A percentile compares a stretch with the other conserved stretches of the same genome.
These are phyloP conservation scores for Exobasidium cylindrosporum DNA, from an alignment of 1,284 basidiomycete genomes.

Conservation along the genomic window DNA sequence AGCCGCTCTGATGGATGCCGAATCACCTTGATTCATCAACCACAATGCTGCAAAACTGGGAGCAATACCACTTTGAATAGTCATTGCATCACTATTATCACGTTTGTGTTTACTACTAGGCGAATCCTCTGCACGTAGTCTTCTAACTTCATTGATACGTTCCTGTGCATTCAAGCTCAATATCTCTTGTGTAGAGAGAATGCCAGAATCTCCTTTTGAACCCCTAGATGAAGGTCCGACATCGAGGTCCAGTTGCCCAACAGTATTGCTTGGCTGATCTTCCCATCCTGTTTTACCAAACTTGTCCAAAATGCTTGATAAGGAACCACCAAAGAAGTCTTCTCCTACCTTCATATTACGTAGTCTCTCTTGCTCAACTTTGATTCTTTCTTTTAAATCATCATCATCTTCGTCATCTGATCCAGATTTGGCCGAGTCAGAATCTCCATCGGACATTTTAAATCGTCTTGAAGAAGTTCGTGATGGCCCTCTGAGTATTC, in stretches of 20 bases:
- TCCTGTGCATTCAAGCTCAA: slow-evolving; percentile 26
- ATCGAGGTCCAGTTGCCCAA: slow-evolving; percentile 24
- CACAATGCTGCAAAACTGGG: slow-evolving; percentile 45
- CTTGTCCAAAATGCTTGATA: slow-evolving; percentile 33
- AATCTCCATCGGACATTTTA: slow-evolving; percentile 25
- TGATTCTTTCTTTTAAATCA: slow-evolving; percentile 32
- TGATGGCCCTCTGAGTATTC: slow-evolving; percentile 21
- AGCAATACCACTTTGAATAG: slow-evolving; percentile 31
- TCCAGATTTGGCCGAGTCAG: slow-evolving; percentile 25
- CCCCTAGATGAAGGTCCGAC: not conserved
- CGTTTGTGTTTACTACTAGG: slow-evolving; percentile 11
- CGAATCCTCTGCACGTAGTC: slow-evolving; percentile 28
- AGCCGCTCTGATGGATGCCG: slow-evolving; percentile 12
- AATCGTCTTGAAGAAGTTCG: slow-evolving; percentile 15
- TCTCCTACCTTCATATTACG: slow-evolving; percentile 48
- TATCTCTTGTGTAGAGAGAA: slow-evolving; percentile 10
- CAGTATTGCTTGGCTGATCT: slow-evolving; percentile 19
- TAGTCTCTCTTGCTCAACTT: slow-evolving; percentile 45
- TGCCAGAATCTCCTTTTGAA: not conserved
- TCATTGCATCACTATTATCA: slow-evolving; percentile 14
- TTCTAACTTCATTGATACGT: slow-evolving; percentile 34
- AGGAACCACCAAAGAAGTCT: slow-evolving; percentile 45
- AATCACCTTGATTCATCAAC: slow-evolving; percentile 29
- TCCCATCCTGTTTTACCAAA: slow-evolving; percentile 32
- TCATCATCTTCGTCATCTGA: slow-evolving; percentile 31